Evolutionary conservation across 352 stramenopile species (phyloP).

Genomic region (Globisporangium polare): DNA sequence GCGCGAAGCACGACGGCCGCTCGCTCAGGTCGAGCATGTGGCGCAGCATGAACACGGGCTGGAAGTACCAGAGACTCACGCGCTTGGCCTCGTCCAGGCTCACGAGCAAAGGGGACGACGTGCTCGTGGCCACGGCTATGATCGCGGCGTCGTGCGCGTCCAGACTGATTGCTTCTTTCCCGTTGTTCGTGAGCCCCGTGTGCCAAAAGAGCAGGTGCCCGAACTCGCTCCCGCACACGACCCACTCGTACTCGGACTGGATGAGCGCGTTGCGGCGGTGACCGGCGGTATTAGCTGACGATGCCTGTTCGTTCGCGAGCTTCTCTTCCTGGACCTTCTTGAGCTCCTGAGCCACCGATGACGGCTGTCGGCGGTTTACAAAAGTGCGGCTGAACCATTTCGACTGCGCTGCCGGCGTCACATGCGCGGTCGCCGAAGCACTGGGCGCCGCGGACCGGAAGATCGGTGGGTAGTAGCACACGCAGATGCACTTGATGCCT

Average conservation of each 20-base stretch:
- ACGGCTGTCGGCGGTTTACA: constrained; percentile 22
- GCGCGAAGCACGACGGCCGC: constrained; percentile 41
- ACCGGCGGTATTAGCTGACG: neutral
- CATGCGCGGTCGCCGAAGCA: constrained; percentile 2
- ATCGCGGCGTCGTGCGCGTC: constrained; percentile 54
- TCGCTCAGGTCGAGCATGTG: constrained; percentile 50
- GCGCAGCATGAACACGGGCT: constrained; percentile 48
- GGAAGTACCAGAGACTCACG: constrained; percentile 53
- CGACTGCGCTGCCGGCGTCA: constrained; percentile 18
- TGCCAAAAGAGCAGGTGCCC: constrained; percentile 74
- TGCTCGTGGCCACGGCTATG: constrained; percentile 33
- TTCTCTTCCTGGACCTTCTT: constrained; percentile 12
- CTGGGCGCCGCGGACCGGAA: constrained; percentile 26
- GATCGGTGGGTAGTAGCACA: constrained; percentile 56
- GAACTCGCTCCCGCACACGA: constrained; percentile 58
- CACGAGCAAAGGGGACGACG: constrained; percentile 45
- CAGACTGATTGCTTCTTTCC: constrained; percentile 40
- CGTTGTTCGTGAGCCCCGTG: constrained; percentile 37
- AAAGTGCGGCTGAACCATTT: constrained; percentile 34
- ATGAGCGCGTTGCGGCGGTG: constrained; percentile 25
- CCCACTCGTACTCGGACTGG: constrained; percentile 55
- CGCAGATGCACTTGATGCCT: constrained; percentile 25
- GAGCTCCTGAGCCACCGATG: constrained; percentile 8
- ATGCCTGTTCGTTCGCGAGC: neutral
- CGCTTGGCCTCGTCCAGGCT: constrained; percentile 42